phyloP scores from a whole-genome alignment of 257 asterid species.

The Leonotis leonurus region DNA sequence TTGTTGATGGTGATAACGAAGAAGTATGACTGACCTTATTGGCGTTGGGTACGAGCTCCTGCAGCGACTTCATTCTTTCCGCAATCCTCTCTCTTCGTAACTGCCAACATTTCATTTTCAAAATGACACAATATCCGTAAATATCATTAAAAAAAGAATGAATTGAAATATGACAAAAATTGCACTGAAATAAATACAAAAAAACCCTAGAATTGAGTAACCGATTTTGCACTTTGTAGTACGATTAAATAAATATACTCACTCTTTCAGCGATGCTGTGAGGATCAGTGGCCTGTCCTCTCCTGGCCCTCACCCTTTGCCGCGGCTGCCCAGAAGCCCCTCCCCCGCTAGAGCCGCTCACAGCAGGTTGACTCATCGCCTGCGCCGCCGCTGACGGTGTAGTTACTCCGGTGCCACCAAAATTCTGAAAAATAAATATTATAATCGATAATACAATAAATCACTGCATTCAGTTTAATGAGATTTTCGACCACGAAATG shows the following conservation, averaged over 20 bases:
- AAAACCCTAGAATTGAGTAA: neutral
- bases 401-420: slow-evolving; percentile 24
- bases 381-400: slow-evolving; percentile 25
- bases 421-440: slow-evolving; percentile 31
- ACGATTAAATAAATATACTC: slow-evolving; percentile 18
- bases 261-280: slow-evolving; percentile 98
- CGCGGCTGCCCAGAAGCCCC: slow-evolving; percentile 66
- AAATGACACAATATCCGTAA: neutral
- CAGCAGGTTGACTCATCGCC: slow-evolving; percentile 38
- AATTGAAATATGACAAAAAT: no score
- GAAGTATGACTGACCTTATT: slow-evolving; percentile 56
- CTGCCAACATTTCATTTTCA: slow-evolving; percentile 44
- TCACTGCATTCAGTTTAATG: neutral
- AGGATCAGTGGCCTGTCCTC: slow-evolving; percentile 99
- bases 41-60: slow-evolving; percentile 92
- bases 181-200: slow-evolving; percentile 11
- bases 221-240: slow-evolving; percentile 23
- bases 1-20: no score
- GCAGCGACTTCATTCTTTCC: slow-evolving; percentile 91
- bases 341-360: slow-evolving; percentile 61
- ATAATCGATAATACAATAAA: neutral
- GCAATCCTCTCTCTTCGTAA: slow-evolving; percentile 98
- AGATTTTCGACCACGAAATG: neutral
- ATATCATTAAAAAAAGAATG: slow-evolving; percentile 1
- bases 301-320: slow-evolving; percentile 89